Evolutionary conservation across 805 yeast species (phyloP), one percentile per base, ranked within the genome.

Genomic region (Pichia cabralensis): DNA sequence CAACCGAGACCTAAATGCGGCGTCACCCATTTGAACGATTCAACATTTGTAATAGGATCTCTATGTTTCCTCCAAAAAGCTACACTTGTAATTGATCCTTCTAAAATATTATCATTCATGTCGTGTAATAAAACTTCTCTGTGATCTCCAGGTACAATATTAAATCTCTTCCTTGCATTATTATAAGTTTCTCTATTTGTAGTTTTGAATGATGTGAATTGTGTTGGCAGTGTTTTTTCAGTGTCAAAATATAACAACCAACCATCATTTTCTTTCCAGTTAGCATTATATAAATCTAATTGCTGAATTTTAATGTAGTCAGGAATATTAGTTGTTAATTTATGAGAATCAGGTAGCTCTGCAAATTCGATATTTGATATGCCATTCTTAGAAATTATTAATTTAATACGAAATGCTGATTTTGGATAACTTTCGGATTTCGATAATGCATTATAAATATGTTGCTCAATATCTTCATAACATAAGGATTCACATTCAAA

Each of bases 161-260:
- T 44, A 19, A 35, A 40, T 28, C 84, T 60, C 1, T 53, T 54
- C 38, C 96, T 60, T 0, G 95, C 80, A 3, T 52, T 63, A 28
- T 61, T 68, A 52, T 88, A 86, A 30, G 66, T 72, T 3, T 60
- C 61, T 42, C 98, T 64, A 17, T 64, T 57, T 0, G 96, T 82
- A 0, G 97, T 89, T 53, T 89, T 89, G 59, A 86, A 80, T 5
- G 94, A 78, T 0, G 95, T 84, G 56, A 81, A 83, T 2, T 83
- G 82, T 2, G 94, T 73, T 2, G 74, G 67, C 28, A 67, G 43
- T 1, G 71, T 64, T 1, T 74, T 63, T 21, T 64, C 55, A 0
- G 61, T 49, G 50, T 81, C 89, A 4, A 86, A 47, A 46, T 72
- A 75, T 0, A 85, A 74, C 15, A 65, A 71, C 76, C 81, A 86